Percentiles rank a stretch among this genome's conserved stretches.
These are phyloP conservation scores for Arctostaphylos glauca DNA, from an alignment of 148 eudicot species.

Conservation along the genomic window DNA sequence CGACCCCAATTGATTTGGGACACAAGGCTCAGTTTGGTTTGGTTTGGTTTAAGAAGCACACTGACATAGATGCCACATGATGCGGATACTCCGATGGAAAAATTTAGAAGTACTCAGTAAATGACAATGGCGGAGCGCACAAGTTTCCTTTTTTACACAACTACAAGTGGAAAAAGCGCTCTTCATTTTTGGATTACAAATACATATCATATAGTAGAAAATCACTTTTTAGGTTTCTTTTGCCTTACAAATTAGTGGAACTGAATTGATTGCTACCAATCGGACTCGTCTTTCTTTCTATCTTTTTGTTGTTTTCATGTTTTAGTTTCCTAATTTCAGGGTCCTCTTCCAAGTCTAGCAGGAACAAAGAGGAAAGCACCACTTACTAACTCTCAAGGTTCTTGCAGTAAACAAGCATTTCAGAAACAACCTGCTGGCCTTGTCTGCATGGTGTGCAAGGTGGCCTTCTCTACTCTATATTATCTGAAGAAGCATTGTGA, in stretches of 20 bases:
- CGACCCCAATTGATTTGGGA: no score
- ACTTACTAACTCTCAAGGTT: conserved; percentile 14
- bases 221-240: neutral
- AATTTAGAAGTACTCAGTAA: no score
- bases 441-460: conserved; percentile 25
- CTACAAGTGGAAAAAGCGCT: no score
- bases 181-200: no score
- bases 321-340: conserved; percentile 17
- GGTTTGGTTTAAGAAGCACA: no score
- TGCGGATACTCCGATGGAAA: no score
- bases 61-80: no score
- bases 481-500: conserved; percentile 32
- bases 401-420: conserved; percentile 14
- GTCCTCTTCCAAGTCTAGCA: conserved; percentile 18
- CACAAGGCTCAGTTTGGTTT: no score
- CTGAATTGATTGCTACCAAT: neutral
- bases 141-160: no score
- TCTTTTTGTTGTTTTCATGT: neutral
- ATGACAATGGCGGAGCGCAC: no score
- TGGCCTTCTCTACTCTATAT: conserved; percentile 25
- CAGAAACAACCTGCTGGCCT: conserved; percentile 32
- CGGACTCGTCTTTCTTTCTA: neutral
- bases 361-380: conserved; percentile 27
- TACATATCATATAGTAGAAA: no score
- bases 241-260: neutral